phyloP scores from a whole-genome alignment of 352 stramenopile species.

The Pythium rhizo-oryzae region DNA sequence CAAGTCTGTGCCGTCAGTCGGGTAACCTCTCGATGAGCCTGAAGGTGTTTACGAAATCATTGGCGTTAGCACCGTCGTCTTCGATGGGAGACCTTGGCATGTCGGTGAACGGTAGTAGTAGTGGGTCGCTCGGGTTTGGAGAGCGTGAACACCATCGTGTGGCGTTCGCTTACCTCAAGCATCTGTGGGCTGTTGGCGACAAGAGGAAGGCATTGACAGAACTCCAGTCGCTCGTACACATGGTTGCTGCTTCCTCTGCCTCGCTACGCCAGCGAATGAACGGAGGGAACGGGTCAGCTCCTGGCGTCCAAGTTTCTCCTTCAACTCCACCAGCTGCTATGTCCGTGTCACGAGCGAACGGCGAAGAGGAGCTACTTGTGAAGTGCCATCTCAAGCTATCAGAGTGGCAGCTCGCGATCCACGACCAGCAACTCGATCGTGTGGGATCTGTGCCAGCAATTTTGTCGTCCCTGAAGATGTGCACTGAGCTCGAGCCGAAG shows the following conservation, averaged over 20 bases:
- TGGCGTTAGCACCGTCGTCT: constrained; percentile 55
- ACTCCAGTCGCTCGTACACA: constrained; percentile 82
- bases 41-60: constrained; percentile 84
- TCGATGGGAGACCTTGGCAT: constrained; percentile 13
- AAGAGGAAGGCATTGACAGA: constrained; percentile 89
- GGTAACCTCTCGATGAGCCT: constrained; percentile 87
- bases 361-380: constrained; percentile 75
- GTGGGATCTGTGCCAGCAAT: constrained; percentile 71
- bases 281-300: constrained; percentile 2
- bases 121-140: constrained; percentile 60
- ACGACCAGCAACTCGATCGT: constrained; percentile 73
- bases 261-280: constrained; percentile 34
- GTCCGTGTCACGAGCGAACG: constrained; percentile 23
- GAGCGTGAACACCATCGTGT: constrained; percentile 86
- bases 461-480: constrained; percentile 80
- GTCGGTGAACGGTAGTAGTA: constrained; percentile 12
- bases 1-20: constrained; percentile 91
- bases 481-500: constrained; percentile 82
- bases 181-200: constrained; percentile 83
- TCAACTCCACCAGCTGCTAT: constrained; percentile 32
- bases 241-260: constrained; percentile 57
- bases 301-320: constrained; percentile 8
- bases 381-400: constrained; percentile 85
- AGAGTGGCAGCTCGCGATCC: constrained; percentile 85
- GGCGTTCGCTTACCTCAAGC: constrained; percentile 79